phyloP scores from a whole-genome alignment of 179 eudicot genomes.

The Beta lomatogona region DNA sequence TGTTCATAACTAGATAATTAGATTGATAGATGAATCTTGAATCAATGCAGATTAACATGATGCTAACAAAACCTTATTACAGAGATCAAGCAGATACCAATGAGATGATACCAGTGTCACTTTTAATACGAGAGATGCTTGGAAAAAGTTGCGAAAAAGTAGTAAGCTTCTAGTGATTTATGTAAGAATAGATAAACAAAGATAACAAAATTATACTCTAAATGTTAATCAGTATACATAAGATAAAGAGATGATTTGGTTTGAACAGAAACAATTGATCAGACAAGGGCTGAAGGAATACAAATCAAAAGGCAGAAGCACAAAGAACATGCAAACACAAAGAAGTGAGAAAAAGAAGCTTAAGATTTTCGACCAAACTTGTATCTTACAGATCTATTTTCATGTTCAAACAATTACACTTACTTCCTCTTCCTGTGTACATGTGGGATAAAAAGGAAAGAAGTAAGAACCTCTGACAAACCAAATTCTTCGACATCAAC shows the following conservation, averaged over 20 bases:
- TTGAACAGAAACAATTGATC: background rate
- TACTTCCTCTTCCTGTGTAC: constrained; percentile 21
- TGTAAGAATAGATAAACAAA: no score
- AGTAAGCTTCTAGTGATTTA: no score
- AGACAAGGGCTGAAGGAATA: no score
- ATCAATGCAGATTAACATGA: background rate
- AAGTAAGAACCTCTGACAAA: background rate
- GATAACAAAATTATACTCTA: no score
- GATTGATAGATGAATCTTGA: background rate
- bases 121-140: no score
- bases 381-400: constrained; percentile 18
- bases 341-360: background rate
- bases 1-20: background rate
- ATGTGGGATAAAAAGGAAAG: constrained; percentile 10
- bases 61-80: no score
- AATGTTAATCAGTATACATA: no score
- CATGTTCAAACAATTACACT: constrained; percentile 19
- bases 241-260: background rate
- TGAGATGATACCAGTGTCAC: no score
- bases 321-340: no score
- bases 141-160: no score
- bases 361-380: background rate
- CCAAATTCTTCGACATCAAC: constrained; percentile 27
- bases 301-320: background rate
- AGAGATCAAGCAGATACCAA: no score